These are phyloP conservation scores for Thuidium tamariscinum DNA, from an alignment of 225 moss, liverwort and hornwort species.

Conservation along the genomic window DNA sequence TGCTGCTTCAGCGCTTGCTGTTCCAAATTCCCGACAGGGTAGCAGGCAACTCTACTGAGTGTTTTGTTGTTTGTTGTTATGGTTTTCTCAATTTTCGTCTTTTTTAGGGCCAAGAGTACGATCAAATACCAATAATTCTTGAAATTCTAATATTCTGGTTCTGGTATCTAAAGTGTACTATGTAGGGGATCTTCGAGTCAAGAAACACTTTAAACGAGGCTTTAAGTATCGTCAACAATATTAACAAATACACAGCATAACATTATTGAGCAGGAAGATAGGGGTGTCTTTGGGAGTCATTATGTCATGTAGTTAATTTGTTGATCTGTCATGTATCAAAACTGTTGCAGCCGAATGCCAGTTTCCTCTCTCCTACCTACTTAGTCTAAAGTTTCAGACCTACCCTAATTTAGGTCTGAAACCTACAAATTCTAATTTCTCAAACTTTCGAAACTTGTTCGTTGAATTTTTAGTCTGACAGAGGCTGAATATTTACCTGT, in stretches of 20 bases:
- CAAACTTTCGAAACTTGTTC: neutral
- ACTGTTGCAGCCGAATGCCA: neutral
- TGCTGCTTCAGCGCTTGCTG: conserved; percentile 83
- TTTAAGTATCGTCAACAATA: neutral
- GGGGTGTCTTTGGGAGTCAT: neutral
- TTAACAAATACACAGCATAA: neutral
- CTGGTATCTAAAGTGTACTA: neutral
- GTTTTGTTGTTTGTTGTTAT: neutral
- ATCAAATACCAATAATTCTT: neutral
- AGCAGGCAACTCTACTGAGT: neutral
- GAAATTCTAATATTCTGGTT: neutral
- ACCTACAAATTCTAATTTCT: neutral
- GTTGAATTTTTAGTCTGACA: neutral
- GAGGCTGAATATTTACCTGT: neutral
- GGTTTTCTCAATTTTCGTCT: neutral
- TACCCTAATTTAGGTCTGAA: neutral
- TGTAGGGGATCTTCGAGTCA: neutral
- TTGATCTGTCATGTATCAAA: neutral
- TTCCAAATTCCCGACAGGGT: conserved; percentile 79
- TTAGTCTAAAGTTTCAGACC: neutral
- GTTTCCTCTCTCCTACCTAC: neutral
- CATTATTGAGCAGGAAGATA: neutral
- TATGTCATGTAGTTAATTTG: neutral
- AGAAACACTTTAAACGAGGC: neutral
- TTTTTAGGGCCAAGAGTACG: neutral